Evolutionary conservation across 371 early-diverging fungal species (phyloP).

Genomic region (Actinomucor elegans): DNA sequence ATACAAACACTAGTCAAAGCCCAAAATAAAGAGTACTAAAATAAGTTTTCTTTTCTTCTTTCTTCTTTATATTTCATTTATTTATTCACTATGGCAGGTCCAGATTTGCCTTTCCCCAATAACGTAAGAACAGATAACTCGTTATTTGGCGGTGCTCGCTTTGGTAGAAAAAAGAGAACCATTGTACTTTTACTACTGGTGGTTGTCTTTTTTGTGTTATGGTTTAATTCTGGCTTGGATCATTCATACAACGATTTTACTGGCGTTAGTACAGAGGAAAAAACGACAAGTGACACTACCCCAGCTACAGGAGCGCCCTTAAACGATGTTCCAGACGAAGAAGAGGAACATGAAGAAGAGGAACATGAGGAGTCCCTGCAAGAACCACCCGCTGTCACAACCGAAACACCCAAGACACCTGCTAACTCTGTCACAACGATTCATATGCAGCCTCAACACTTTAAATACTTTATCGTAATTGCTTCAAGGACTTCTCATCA

Average conservation of each 20-base stretch:
- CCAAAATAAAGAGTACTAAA: too few species aligned
- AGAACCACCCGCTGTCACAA: background rate
- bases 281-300: background rate
- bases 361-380: conserved; percentile 1
- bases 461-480: conserved; percentile 49
- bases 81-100: conserved; percentile 10
- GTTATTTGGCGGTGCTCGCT: conserved; percentile 9
- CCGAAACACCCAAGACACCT: background rate
- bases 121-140: conserved; percentile 9
- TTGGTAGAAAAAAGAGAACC: conserved; percentile 16
- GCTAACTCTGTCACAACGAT: conserved; percentile 22
- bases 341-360: background rate
- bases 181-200: conserved; percentile 16
- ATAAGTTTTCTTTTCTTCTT: conserved; percentile 4
- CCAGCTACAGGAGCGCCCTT: background rate
- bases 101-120: conserved; percentile 27
- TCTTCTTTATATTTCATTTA: background rate
- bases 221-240: conserved; percentile 22
- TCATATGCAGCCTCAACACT: conserved; percentile 25
- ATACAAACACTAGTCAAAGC: too few species aligned
- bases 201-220: conserved; percentile 15
- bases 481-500: conserved; percentile 46
- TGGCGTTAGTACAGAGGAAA: conserved; percentile 2
- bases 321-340: conserved; percentile 6
- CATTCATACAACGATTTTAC: background rate